Conservation (phyloP, 139 green algal genomes). For the Chlorella sorokiniana region DNA sequence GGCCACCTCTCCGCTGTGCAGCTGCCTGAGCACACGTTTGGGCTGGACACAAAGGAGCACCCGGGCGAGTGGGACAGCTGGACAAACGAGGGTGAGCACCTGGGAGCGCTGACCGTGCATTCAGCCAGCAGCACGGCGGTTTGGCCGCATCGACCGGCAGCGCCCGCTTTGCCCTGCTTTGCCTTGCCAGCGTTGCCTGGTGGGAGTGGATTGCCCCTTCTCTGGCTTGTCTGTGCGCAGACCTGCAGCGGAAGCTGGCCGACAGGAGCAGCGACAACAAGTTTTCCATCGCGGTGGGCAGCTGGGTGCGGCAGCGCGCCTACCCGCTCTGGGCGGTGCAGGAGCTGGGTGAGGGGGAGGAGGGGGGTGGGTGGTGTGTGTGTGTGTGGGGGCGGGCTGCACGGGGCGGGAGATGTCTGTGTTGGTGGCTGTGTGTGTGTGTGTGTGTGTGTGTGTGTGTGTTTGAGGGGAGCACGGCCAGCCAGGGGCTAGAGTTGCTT, state of each 20-base stretch:
- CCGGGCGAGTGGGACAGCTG: constrained; percentile 46
- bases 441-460: too few species aligned
- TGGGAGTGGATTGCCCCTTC: background rate
- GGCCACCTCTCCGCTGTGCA: background rate
- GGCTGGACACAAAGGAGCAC: constrained; percentile 50
- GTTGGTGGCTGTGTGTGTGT: background rate
- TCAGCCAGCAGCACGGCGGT: background rate
- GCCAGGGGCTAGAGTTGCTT: too few species aligned
- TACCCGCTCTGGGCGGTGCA: constrained; percentile 62
- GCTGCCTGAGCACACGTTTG: constrained; percentile 73
- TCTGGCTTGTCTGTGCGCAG: background rate
- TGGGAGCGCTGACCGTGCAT: background rate
- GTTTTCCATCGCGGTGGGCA: constrained; percentile 3
- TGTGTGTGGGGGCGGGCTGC: background rate
- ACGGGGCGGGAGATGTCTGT: background rate
- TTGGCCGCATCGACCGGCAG: background rate
- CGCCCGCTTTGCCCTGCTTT: background rate
- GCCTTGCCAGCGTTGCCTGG: background rate
- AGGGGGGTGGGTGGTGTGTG: background rate
- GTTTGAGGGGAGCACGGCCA: too few species aligned
- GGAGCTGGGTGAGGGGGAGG: constrained; percentile 38
- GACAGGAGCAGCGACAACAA: constrained; percentile 6
- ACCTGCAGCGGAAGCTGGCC: constrained; percentile 6
- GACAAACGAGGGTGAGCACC: constrained; percentile 39
- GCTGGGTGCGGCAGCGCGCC: constrained; percentile 55